Evolutionary conservation across 2,329 filamentous ascomycete species (phyloP), one percentile per base, ranked within the genome.

Genomic region (Aspergillus ustus): DNA sequence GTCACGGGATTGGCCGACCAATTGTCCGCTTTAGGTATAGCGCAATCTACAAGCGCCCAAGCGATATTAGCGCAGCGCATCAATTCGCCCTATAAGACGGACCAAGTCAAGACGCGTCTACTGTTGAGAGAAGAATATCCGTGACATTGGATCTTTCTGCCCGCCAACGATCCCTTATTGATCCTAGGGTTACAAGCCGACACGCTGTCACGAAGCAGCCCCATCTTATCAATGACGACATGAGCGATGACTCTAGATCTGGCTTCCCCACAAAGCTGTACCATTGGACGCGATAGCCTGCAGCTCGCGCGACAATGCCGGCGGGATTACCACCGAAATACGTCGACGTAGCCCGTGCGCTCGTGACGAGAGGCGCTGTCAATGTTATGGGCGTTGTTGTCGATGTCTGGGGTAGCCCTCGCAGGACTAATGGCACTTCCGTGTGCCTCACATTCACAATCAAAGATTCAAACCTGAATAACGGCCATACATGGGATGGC

Each of bases 381-480:
- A 89, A 81, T 75, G 77, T 95, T 45, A 83, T 92, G 54, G 93
- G 92, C 1, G 76, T 94, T 4, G 85, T 94, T 3, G 85, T 86
- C 55, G 91, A 94, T 67, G 83, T 82, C 52, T 82, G 86, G 60
- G 75, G 48, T 7, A 55, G 81, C 0, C 84, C 87, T 1, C 80
- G 79, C 0, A 59, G 72, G 11, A 87, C 87, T 1, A 78, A 63
- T 57, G 83, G 84, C 22, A 69, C 73, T 25, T 89, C 91, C 83
- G 84, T 75, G 68, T 90, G 89, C 73, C 85, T 83, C 63, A 82
- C 83, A 22, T 78, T 92, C 37, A 84, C 81, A 1, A 72, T 93
- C 4, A 85, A 81, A 68, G 90, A 93, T 70, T 70, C 77, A 11
- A 76, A 81, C 7, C 78, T 87, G 59, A 74, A 61, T n/a, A 70